phyloP scores from a whole-genome alignment of 2,329 filamentous ascomycete genomes.

The Scedosporium minutisporum region DNA sequence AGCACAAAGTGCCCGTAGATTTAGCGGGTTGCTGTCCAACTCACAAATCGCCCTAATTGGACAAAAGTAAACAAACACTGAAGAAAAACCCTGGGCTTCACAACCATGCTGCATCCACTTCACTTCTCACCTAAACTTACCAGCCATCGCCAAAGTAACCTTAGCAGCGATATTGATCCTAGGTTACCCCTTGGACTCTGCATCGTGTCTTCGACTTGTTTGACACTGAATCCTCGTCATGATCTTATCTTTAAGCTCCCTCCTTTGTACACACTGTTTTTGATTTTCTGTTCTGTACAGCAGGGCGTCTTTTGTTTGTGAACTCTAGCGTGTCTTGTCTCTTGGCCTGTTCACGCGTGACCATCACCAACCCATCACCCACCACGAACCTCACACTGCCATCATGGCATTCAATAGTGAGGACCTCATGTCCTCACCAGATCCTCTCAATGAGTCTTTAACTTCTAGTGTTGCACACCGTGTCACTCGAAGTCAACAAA shows the following conservation, averaged over 20 bases:
- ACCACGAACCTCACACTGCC: neutral
- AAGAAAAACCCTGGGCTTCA: neutral
- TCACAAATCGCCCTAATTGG: neutral
- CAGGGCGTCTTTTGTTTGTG: neutral
- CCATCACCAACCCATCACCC: neutral
- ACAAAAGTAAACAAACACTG: constrained; percentile 9
- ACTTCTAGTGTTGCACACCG: constrained; percentile 29
- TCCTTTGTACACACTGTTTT: neutral
- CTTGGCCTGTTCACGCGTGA: neutral
- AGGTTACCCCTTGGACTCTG: neutral
- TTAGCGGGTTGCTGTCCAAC: neutral
- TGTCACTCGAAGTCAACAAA: constrained; percentile 34
- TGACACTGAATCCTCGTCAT: neutral
- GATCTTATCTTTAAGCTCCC: neutral
- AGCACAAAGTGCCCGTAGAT: neutral
- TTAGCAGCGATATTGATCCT: neutral
- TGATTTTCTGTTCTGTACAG: neutral
- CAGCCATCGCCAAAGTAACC: neutral
- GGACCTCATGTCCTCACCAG: constrained; percentile 40
- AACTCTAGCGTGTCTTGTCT: neutral
- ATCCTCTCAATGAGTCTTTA: constrained; percentile 34
- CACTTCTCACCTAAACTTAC: neutral
- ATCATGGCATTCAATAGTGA: constrained; percentile 25
- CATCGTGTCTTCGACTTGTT: neutral
- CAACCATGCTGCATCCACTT: neutral